Percentiles rank a stretch among this genome's conserved stretches.
Conservation (phyloP, 441 rosid species). For the Brassica hybrid region DNA sequence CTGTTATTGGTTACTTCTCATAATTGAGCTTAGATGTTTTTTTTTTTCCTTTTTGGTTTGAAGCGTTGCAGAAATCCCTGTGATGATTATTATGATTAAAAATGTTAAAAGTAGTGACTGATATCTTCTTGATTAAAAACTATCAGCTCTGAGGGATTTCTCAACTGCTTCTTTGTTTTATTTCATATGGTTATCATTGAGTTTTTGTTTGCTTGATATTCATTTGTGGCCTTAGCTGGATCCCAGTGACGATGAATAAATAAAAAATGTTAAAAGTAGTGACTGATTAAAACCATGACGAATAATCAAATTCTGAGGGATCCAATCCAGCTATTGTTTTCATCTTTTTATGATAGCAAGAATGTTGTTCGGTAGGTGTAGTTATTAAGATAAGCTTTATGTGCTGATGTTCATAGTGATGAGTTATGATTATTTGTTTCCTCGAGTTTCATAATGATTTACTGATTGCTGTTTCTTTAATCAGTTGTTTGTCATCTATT, state of each 20-base stretch:
- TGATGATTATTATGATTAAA: slow-evolving; percentile 33
- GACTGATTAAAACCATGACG: not conserved
- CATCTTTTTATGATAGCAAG: not conserved
- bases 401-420: not conserved
- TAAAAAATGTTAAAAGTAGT: slow-evolving; percentile 9
- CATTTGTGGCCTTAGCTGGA: not conserved
- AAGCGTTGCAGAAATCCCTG: slow-evolving; percentile 14
- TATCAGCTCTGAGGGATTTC: slow-evolving; percentile 35
- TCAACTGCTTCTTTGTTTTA: not conserved
- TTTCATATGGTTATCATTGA: not conserved
- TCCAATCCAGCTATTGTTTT: not conserved
- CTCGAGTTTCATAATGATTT: not conserved
- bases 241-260: slow-evolving; percentile 1
- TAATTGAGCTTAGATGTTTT: not conserved
- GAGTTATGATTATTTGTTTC: not conserved
- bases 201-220: not conserved
- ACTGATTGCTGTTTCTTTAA: not conserved
- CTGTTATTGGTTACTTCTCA: not conserved
- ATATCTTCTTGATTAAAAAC: slow-evolving; percentile 24
- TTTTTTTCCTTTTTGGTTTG: not conserved
- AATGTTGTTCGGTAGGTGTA: not conserved
- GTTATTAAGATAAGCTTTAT: not conserved
- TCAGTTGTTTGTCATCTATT: not conserved
- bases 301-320: slow-evolving; percentile 2
- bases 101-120: slow-evolving; percentile 46